Base-by-base conservation (phyloP, 2,329 filamentous ascomycete species). In the Colletotrichum australisinense region DNA sequence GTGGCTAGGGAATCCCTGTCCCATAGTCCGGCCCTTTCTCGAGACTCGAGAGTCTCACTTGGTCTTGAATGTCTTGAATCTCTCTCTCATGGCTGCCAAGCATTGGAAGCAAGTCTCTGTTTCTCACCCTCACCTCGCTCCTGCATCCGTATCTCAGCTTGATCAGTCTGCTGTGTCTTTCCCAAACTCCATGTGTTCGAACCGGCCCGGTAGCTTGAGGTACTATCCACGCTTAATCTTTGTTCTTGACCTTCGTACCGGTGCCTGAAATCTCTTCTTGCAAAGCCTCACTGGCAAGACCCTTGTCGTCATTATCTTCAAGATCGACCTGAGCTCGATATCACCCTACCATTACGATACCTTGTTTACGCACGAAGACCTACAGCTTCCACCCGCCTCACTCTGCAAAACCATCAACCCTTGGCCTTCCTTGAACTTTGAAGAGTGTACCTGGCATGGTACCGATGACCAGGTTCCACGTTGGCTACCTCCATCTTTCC, bases 1-100 rank as follows among this genome's bases (percentile, higher is more conserved):
- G 62, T 46, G 30, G 67, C 12, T 60, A 67, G 67, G 71, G 67
- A 35, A 46, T 35, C 68, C 72, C 53, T 65, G 72, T 46, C 46
- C 19, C 42, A 49, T 35, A 22, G 26, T 19, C 58, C 69, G 65
- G 58, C 46, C 55, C 30, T 56, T 62, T 57, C 56, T 42, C 38
- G 38, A 42, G 38, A 42, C 55, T 63, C 53, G 57, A 30, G 26
- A 42, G 67, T 68, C 57, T 69, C 38, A 14, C 42, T 72, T 49
- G 16, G 19, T n/a, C 42, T 49, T 49, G 38, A 42, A 42, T 66
- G 52, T 58, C 63, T 67, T 58, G 58, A 58, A 60, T 64, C 59
- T 72, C 66, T 59, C 38, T 49, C 19, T 28, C n/a, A 42, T 49
- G 32, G 38, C 57, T 42, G 32, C 14, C 16, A 42, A 42, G 38